Conservation (phyloP, 2,329 filamentous ascomycete genomes). For the Cucurbitaria berberidis region DNA sequence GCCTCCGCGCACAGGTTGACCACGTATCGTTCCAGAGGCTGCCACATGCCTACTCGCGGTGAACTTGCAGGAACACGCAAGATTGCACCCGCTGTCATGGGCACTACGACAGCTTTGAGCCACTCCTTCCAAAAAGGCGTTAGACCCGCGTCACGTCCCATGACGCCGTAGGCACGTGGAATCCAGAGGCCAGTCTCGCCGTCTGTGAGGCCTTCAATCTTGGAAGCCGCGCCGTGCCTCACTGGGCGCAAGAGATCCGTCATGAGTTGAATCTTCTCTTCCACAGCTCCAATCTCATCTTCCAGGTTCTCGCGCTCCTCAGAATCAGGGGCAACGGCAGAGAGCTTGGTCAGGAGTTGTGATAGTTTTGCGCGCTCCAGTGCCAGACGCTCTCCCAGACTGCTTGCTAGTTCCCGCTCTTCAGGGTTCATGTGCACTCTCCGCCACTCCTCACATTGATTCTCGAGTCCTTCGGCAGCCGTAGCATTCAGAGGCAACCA, state of each 20-base stretch:
- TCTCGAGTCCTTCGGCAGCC: slow-evolving; percentile 82
- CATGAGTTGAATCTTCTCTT: slow-evolving; percentile 98
- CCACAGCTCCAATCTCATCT: slow-evolving; percentile 92
- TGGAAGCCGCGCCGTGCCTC: slow-evolving; percentile 90
- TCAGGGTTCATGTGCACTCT: slow-evolving; percentile 80
- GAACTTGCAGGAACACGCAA: slow-evolving; percentile 86
- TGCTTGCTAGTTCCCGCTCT: slow-evolving; percentile 90
- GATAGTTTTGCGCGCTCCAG: slow-evolving; percentile 89
- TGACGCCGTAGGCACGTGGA: slow-evolving; percentile 88
- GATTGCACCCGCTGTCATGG: slow-evolving; percentile 89
- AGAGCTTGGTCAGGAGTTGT: slow-evolving; percentile 81
- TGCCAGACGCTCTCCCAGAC: slow-evolving; percentile 85
- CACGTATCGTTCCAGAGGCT: slow-evolving; percentile 94
- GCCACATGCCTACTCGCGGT: slow-evolving; percentile 90
- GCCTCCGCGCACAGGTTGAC: slow-evolving; percentile 97
- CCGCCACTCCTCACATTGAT: slow-evolving; percentile 61
- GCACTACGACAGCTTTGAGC: slow-evolving; percentile 90
- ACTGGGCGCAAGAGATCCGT: slow-evolving; percentile 92
- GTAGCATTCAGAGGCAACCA: slow-evolving; percentile 87
- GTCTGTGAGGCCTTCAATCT: slow-evolving; percentile 94
- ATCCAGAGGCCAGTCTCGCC: slow-evolving; percentile 97
- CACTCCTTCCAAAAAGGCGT: slow-evolving; percentile 98
- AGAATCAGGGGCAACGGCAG: slow-evolving; percentile 79
- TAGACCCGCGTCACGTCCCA: slow-evolving; percentile 82
- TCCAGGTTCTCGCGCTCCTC: slow-evolving; percentile 82